These are phyloP conservation scores for Volvox carteri DNA, from an alignment of 163 green algal species.

Conservation along the genomic window DNA sequence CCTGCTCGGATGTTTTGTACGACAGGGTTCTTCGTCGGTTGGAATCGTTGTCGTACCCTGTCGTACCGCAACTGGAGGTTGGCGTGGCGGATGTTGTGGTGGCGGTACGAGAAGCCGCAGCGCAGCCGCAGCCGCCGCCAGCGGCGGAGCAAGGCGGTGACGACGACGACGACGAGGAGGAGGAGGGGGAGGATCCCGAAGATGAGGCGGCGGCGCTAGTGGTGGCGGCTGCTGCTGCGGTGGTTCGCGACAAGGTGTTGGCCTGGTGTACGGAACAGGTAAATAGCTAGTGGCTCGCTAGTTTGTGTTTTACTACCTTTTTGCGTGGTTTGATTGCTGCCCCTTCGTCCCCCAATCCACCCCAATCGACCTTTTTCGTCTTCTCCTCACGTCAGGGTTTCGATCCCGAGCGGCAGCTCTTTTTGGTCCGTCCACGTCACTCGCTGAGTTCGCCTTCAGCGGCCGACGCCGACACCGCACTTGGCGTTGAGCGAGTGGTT, in stretches of 20 bases:
- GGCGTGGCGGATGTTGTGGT: neutral
- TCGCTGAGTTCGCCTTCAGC: neutral
- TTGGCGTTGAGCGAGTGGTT: neutral
- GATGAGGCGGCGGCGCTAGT: neutral
- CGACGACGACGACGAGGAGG: neutral
- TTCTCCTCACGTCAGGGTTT: neutral
- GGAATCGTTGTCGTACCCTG: slow-evolving; percentile 45
- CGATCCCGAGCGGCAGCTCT: neutral
- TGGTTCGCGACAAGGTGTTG: neutral
- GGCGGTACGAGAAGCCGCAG: neutral
- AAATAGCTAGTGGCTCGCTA: neutral
- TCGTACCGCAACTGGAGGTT: slow-evolving; percentile 41
- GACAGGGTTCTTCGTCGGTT: slow-evolving; percentile 44
- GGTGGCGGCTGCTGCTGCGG: neutral
- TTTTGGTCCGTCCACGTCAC: slow-evolving; percentile 35
- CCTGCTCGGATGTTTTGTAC: too few relatives aligned
- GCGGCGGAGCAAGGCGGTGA: neutral
- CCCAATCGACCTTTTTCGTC: neutral
- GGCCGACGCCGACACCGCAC: neutral
- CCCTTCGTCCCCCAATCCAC: neutral
- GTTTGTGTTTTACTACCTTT: neutral
- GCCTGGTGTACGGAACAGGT: slow-evolving; percentile 38
- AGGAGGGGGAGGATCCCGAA: neutral
- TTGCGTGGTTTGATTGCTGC: neutral
- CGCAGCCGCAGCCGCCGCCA: neutral